A percentile compares a stretch with the other conserved stretches of the same genome.
Conservation (phyloP, 331 rosid genomes). For the Cydonia oblonga region DNA sequence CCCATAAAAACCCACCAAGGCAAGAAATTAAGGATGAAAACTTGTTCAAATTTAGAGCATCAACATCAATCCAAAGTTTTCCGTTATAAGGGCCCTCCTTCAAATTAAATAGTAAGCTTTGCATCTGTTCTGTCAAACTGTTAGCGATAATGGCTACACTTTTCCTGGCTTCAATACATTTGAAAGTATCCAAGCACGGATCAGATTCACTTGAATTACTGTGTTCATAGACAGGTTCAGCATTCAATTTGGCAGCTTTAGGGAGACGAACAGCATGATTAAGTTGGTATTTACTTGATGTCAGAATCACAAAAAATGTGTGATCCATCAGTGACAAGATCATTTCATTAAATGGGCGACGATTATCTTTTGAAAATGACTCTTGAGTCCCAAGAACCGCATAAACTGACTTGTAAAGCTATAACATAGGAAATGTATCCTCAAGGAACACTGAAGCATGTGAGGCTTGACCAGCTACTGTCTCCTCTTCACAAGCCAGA, state of each 20-base stretch:
- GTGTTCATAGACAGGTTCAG: constrained; percentile 24
- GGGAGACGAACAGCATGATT: constrained; percentile 20
- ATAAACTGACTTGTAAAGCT: constrained; percentile 70
- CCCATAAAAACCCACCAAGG: constrained; percentile 66
- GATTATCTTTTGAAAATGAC: constrained; percentile 27
- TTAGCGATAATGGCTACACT: constrained; percentile 34
- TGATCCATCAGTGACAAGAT: constrained; percentile 66
- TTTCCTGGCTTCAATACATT: constrained; percentile 34
- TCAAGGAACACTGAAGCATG: constrained; percentile 27
- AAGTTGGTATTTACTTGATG: constrained; percentile 47
- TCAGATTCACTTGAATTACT: constrained; percentile 28
- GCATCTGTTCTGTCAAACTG: constrained; percentile 49
- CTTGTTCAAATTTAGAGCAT: constrained; percentile 31
- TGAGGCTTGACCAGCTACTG: constrained; percentile 20
- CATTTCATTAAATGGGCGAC: constrained; percentile 27
- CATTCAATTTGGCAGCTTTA: constrained; percentile 26
- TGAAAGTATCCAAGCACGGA: constrained; percentile 22
- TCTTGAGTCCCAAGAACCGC: constrained; percentile 39
- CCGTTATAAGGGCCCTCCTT: constrained; percentile 25
- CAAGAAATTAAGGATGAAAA: constrained; percentile 52
- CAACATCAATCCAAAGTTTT: constrained; percentile 23
- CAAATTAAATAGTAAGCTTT: constrained; percentile 28
- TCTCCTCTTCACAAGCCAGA: constrained; percentile 33
- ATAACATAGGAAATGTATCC: constrained; percentile 38
- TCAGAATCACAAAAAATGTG: constrained; percentile 48